phyloP scores from a whole-genome alignment of 371 early-diverging fungal genomes.

The Mortierella sp. region DNA sequence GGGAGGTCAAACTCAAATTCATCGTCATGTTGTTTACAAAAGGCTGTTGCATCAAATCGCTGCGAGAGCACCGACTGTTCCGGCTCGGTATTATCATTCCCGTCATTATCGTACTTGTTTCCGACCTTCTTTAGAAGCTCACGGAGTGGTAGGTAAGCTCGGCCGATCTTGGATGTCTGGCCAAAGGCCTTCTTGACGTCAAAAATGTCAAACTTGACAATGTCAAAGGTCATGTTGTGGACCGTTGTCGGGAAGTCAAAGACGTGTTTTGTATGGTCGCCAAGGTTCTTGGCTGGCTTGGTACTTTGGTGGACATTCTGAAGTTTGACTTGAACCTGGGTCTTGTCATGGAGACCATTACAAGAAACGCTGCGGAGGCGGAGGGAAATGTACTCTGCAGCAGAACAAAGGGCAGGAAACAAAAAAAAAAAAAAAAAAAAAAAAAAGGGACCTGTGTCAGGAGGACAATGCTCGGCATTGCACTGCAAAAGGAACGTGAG shows the following conservation, averaged over 20 bases:
- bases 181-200: constrained; percentile 39
- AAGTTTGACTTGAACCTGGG: constrained; percentile 41
- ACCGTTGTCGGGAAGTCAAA: constrained; percentile 42
- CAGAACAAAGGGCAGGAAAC: background rate
- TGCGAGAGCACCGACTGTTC: constrained; percentile 35
- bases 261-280: constrained; percentile 35
- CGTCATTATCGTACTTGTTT: constrained; percentile 44
- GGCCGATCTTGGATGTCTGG: constrained; percentile 36
- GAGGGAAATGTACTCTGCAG: constrained; percentile 26
- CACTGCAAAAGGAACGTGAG: background rate
- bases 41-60: constrained; percentile 32
- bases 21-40: constrained; percentile 43
- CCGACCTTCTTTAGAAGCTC: constrained; percentile 46
- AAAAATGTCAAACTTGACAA: constrained; percentile 44
- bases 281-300: constrained; percentile 35
- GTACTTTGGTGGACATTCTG: constrained; percentile 35
- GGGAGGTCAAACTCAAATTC: constrained; percentile 40
- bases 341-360: constrained; percentile 44
- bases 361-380: constrained; percentile 39
- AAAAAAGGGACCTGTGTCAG: background rate
- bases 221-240: constrained; percentile 53
- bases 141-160: constrained; percentile 44
- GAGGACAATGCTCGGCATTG: background rate
- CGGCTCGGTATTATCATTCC: constrained; percentile 40
- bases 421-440: background rate